These are phyloP conservation scores for Saccharomycopsis phalli DNA, from an alignment of 1,139 yeast genomes.

Conservation along the genomic window DNA sequence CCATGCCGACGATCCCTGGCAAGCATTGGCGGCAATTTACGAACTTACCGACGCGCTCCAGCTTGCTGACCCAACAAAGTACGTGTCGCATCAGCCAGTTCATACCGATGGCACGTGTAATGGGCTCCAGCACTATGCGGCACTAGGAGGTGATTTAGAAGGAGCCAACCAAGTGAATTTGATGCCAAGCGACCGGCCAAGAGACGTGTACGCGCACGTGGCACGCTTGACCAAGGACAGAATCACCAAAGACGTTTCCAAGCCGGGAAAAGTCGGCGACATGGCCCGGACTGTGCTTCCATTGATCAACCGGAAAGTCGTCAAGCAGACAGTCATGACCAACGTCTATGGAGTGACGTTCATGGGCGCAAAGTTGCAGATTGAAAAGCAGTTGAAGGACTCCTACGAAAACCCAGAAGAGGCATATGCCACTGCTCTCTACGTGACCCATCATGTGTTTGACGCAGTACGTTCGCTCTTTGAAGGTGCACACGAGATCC, in stretches of 20 bases:
- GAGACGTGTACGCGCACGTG: conserved; percentile 83
- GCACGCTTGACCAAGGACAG: conserved; percentile 52
- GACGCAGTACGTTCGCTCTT: conserved; percentile 79
- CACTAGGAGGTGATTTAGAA: conserved; percentile 89
- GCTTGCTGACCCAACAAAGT: conserved; percentile 65
- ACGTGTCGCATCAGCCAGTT: conserved; percentile 74
- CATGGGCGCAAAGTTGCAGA: conserved; percentile 88
- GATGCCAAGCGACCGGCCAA: conserved; percentile 75
- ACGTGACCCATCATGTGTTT: conserved; percentile 72
- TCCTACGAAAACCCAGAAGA: conserved; percentile 34
- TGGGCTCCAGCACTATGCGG: conserved; percentile 96
- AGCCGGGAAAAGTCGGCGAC: conserved; percentile 32
- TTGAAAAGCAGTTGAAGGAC: conserved; percentile 51
- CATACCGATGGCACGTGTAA: conserved; percentile 98
- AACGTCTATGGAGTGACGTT: conserved; percentile 96
- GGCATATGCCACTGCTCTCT: conserved; percentile 41
- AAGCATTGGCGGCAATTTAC: conserved; percentile 76
- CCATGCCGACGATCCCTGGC: conserved; percentile 92
- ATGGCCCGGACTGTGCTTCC: conserved; percentile 33
- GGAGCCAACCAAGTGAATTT: conserved; percentile 93
- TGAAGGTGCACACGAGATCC: conserved; percentile 88
- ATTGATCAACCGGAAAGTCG: conserved; percentile 68
- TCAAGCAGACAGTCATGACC: conserved; percentile 97
- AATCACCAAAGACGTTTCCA: conserved; percentile 41
- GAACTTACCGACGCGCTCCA: conserved; percentile 69